Evolutionary conservation across 805 yeast species (phyloP).

Genomic region (Aciculoconidium aculeatum): DNA sequence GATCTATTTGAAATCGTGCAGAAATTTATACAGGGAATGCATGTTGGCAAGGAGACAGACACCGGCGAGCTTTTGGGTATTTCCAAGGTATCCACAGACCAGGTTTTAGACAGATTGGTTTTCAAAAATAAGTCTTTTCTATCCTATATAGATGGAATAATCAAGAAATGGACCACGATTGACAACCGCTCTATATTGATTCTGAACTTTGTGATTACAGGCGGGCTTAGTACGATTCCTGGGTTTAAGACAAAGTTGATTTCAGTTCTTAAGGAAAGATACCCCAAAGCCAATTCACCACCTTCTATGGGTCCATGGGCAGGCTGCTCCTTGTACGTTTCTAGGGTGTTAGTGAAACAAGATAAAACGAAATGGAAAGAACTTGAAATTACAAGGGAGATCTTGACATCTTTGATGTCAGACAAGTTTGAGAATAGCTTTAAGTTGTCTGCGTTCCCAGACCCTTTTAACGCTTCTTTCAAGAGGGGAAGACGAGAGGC

Average conservation of each 20-base stretch:
- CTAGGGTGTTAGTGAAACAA: conserved; percentile 13
- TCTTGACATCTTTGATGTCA: conserved; percentile 6
- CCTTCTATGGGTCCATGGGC: conserved; percentile 26
- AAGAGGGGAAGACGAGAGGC: no score
- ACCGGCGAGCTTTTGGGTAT: neutral
- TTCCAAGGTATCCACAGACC: conserved; percentile 2
- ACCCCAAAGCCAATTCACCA: conserved; percentile 5
- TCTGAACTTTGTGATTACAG: conserved; percentile 18
- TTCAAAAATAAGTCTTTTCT: conserved; percentile 7
- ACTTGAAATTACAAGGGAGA: conserved; percentile 18
- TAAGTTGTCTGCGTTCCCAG: conserved; percentile 6
- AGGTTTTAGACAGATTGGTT: conserved; percentile 10
- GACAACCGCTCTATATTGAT: conserved; percentile 15
- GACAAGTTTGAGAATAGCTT: conserved; percentile 4
- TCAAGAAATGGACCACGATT: conserved; percentile 10
- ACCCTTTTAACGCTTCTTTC: neutral
- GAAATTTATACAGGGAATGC: conserved; percentile 10
- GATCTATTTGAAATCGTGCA: conserved; percentile 15
- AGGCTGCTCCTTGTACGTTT: conserved; percentile 25
- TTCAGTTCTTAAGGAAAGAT: conserved; percentile 7
- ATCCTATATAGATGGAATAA: conserved; percentile 4
- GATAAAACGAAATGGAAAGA: conserved; percentile 13
- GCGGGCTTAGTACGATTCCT: conserved; percentile 18
- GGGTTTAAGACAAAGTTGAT: conserved; percentile 17
- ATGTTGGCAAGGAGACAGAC: conserved; percentile 6